Evolutionary conservation across 495 filamentous ascomycete genomes (phyloP), one percentile per base, ranked within the genome.

Genomic region (Penicillium riverlandense): DNA sequence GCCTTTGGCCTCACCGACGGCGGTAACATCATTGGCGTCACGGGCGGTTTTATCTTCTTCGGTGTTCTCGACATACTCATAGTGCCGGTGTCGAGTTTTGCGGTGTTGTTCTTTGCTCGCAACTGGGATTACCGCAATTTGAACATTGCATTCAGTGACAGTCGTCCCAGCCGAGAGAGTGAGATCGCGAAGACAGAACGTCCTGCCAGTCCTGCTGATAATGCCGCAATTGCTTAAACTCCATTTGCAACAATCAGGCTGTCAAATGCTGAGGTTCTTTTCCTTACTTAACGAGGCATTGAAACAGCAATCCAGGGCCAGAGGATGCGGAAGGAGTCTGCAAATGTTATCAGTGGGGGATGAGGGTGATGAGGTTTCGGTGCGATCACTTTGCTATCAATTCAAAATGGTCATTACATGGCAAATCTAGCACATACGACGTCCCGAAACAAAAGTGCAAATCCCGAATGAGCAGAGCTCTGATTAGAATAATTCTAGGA

Each of bases 11-110:
- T 87, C 8, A 69, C 63, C 33, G 84, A 88, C 47, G 84, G 83
- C 29, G 80, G 81, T 4, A 86, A 87, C 54, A 59, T 74, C 43
- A 82, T 86, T 44, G 55, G 75, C 2, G 74, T 80, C 0, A 82
- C 83, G 44, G 75, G 71, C 3, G 79, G 80, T 48, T 70, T 74
- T n/a, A 60, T 85, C 44, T 88, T 88, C 61, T 88, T 86, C 49
- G 81, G 82, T 29, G 65, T 83, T 13, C 59, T 88, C 11, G 82
- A 88, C 50, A 50, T 86, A 7, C 43, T 84, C 11, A 59, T 79
- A 6, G 77, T 82, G 43, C 81, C 78, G 1, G 55, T 79, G 0
- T 75, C 84, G 39, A 70, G 76, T 13, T 75, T 81, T 41, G 67
- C 69, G 4, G 36, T 73, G 27, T 58, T 80, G 40, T 55, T 75